A percentile compares a stretch with the other conserved stretches of the same genome.
Conservation (phyloP, 2,329 filamentous ascomycete species). For the Davidsoniella virescens region DNA sequence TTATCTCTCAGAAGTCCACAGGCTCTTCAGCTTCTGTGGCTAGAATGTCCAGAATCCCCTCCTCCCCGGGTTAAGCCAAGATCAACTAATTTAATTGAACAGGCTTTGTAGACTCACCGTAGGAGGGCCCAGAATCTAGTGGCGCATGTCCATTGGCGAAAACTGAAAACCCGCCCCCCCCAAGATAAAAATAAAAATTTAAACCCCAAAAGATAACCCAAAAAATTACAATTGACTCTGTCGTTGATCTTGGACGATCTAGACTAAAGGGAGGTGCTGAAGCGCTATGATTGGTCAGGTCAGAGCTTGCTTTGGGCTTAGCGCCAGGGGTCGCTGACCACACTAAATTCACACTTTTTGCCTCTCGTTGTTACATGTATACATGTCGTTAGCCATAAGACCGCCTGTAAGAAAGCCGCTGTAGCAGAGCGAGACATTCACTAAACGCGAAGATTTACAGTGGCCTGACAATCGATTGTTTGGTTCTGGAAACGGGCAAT, state of each 20-base stretch:
- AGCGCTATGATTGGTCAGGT: slow-evolving; percentile 1
- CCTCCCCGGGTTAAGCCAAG: no score
- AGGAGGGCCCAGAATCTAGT: no score
- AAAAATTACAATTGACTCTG: not conserved
- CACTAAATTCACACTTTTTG: not conserved
- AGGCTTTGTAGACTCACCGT: no score
- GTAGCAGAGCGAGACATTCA: not conserved
- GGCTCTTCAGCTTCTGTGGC: no score
- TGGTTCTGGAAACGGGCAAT: not conserved
- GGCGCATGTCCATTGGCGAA: no score
- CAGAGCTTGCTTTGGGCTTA: slow-evolving; percentile 2
- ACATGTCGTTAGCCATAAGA: not conserved
- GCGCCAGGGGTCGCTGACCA: slow-evolving; percentile 7
- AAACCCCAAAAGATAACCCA: not conserved
- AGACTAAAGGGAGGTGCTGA: not conserved
- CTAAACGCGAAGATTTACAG: not conserved
- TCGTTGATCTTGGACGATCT: not conserved
- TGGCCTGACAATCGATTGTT: not conserved
- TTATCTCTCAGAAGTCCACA: no score
- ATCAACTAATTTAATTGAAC: no score
- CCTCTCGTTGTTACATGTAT: not conserved
- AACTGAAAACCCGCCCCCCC: no score
- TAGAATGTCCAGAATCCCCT: no score
- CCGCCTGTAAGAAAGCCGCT: not conserved
- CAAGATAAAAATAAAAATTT: no score